A percentile compares a stretch with the other conserved stretches of the same genome.
phyloP scores from a whole-genome alignment of 2,329 filamentous ascomycete genomes.

The Bipolaris bicolor region DNA sequence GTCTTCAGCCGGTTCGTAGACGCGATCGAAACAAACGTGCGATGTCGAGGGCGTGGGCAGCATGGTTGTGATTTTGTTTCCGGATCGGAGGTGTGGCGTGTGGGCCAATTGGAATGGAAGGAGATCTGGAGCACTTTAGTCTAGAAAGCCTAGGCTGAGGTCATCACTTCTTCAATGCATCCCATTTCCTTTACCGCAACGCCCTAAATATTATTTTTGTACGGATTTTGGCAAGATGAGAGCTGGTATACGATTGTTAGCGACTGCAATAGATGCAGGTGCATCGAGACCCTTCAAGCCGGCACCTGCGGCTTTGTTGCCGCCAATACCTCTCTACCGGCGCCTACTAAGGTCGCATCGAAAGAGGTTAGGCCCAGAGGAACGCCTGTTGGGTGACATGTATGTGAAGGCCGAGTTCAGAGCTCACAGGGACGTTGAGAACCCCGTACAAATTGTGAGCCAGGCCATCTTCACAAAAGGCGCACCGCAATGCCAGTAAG shows the following conservation, averaged over 20 bases:
- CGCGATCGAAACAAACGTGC: conserved; percentile 83
- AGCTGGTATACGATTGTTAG: conserved; percentile 36
- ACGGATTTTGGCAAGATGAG: conserved; percentile 35
- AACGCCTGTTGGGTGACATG: conserved; percentile 84
- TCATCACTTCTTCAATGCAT: conserved; percentile 28
- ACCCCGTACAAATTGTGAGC: conserved; percentile 86
- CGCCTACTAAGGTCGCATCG: conserved; percentile 86
- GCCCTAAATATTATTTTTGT: neutral
- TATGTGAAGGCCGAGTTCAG: conserved; percentile 94
- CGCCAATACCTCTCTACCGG: conserved; percentile 87
- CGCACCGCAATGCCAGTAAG: neutral
- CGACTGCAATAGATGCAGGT: conserved; percentile 45
- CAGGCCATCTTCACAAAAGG: neutral
- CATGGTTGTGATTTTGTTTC: conserved; percentile 60
- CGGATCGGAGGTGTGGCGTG: conserved; percentile 19
- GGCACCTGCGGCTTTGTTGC: conserved; percentile 72
- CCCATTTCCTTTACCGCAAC: conserved; percentile 13
- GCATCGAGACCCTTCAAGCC: conserved; percentile 45
- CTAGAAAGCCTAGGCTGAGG: conserved; percentile 32
- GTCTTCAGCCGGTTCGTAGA: conserved; percentile 96
- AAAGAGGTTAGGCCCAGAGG: conserved; percentile 73
- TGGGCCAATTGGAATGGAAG: conserved; percentile 29
- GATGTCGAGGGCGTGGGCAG: conserved; percentile 92
- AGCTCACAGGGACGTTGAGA: conserved; percentile 81
- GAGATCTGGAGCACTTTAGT: conserved; percentile 22